Percentiles rank a stretch among this genome's conserved stretches.
Evolutionary conservation across 345 rosid genomes (phyloP).

Genomic region (Populus ilicifolia): DNA sequence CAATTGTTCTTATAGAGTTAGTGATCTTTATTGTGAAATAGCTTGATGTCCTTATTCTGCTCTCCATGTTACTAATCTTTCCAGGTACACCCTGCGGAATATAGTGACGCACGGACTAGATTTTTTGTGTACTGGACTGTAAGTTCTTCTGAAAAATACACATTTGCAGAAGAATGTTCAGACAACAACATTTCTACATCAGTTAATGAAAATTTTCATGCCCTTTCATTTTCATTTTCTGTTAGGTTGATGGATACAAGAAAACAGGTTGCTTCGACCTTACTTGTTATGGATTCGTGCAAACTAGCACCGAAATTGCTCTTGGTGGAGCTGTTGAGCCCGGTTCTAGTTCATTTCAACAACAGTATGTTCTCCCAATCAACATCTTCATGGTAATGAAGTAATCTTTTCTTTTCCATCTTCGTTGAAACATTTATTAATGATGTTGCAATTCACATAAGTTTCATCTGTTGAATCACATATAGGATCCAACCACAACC

Average conservation of each 20-base stretch:
- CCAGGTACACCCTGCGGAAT: slow-evolving; percentile 19
- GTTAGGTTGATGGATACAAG: slow-evolving; percentile 28
- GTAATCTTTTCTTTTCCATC: background rate
- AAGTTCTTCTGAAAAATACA: background rate
- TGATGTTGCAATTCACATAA: background rate
- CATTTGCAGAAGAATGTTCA: no score
- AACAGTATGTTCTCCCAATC: slow-evolving; percentile 24
- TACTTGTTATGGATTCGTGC: slow-evolving; percentile 48
- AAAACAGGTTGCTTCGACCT: slow-evolving; percentile 41
- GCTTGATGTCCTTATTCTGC: background rate
- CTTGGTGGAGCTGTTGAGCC: slow-evolving; percentile 30
- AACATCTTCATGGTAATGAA: slow-evolving; percentile 27
- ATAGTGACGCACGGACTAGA: slow-evolving; percentile 12
- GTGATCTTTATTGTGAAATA: no score
- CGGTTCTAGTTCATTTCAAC: background rate
- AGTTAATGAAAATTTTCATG: background rate
- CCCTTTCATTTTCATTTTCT: background rate
- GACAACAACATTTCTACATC: no score
- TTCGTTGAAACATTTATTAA: background rate
- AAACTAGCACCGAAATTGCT: slow-evolving; percentile 20
- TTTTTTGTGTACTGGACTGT: slow-evolving; percentile 21
- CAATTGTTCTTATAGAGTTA: background rate
- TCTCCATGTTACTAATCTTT: background rate
- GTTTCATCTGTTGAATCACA: background rate
- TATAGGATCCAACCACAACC: slow-evolving; percentile 38